Conservation (phyloP, 306 rosid species). For the Canavalia ensiformis region DNA sequence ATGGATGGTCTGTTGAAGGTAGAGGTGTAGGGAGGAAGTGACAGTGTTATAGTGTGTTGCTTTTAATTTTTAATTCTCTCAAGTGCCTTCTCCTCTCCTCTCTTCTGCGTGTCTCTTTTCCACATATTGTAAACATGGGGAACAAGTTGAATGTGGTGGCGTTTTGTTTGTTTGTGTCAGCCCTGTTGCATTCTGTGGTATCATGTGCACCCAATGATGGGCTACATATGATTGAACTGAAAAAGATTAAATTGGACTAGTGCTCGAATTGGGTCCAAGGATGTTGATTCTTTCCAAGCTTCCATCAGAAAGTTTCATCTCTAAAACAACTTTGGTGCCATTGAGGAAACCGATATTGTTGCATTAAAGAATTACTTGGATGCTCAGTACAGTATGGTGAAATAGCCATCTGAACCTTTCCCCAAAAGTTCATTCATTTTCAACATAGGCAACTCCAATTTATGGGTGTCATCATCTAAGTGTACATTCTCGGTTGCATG, state of each 20-base stretch:
- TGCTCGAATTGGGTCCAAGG: slow-evolving; percentile 57
- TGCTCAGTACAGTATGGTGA: slow-evolving; percentile 93
- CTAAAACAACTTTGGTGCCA: slow-evolving; percentile 47
- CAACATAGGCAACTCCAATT: slow-evolving; percentile 91
- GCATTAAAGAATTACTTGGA: slow-evolving; percentile 82
- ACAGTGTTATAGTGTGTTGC: not conserved
- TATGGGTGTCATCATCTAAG: slow-evolving; percentile 90
- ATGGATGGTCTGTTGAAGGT: no score
- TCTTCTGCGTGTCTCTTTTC: slow-evolving; percentile 11
- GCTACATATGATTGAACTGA: slow-evolving; percentile 76
- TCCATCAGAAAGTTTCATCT: slow-evolving; percentile 58
- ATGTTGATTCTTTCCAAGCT: slow-evolving; percentile 48
- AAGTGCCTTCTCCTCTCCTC: not conserved
- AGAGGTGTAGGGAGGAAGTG: not conserved
- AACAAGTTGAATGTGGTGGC: slow-evolving; percentile 33
- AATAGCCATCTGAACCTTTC: slow-evolving; percentile 80
- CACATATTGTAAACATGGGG: slow-evolving; percentile 58
- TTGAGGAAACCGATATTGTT: slow-evolving; percentile 63
- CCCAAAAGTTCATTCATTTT: slow-evolving; percentile 86
- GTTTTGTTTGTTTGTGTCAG: slow-evolving; percentile 55
- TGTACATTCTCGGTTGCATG: slow-evolving; percentile 86
- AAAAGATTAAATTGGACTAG: slow-evolving; percentile 69
- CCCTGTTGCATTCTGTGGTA: slow-evolving; percentile 53
- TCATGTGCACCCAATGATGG: slow-evolving; percentile 61
- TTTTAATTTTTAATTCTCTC: not conserved